phyloP scores from a whole-genome alignment of 225 moss, liverwort and hornwort species.

The Rhytidiadelphus loreus region DNA sequence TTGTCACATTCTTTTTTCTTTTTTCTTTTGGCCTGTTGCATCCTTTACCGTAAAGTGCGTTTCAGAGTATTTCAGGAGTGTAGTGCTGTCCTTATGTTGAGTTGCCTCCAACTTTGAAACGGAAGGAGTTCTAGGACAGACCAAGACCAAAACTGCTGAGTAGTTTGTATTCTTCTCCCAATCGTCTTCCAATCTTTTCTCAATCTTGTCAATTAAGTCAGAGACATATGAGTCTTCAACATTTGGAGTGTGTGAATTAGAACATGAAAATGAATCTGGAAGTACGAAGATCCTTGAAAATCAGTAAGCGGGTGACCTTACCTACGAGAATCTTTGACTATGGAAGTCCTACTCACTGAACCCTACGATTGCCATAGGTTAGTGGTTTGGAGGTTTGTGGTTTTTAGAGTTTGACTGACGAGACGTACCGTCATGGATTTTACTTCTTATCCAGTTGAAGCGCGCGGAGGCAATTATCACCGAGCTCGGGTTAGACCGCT shows the following conservation, averaged over 20 bases:
- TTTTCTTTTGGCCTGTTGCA: background rate
- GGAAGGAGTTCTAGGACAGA: background rate
- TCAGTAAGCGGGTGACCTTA: background rate
- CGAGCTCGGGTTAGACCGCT: conserved; percentile 46
- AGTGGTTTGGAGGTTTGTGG: background rate
- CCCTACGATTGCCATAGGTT: background rate
- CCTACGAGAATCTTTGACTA: background rate
- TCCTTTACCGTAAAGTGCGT: background rate
- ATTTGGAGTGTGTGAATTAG: background rate
- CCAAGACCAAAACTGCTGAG: background rate
- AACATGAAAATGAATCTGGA: background rate
- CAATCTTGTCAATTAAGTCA: background rate
- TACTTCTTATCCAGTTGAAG: background rate
- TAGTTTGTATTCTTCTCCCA: background rate
- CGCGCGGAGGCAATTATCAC: conserved; percentile 28
- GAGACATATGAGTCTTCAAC: background rate
- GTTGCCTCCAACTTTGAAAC: background rate
- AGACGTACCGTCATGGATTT: background rate
- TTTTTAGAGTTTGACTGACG: background rate
- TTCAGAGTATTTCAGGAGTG: background rate
- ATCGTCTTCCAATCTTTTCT: background rate
- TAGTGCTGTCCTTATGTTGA: background rate
- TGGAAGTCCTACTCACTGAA: background rate
- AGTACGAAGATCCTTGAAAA: too few relatives aligned
- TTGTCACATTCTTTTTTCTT: background rate